Evolutionary conservation across 2,329 filamentous ascomycete species (phyloP), one percentile per base, ranked within the genome.

Genomic region (Emericellopsis atlantica): DNA sequence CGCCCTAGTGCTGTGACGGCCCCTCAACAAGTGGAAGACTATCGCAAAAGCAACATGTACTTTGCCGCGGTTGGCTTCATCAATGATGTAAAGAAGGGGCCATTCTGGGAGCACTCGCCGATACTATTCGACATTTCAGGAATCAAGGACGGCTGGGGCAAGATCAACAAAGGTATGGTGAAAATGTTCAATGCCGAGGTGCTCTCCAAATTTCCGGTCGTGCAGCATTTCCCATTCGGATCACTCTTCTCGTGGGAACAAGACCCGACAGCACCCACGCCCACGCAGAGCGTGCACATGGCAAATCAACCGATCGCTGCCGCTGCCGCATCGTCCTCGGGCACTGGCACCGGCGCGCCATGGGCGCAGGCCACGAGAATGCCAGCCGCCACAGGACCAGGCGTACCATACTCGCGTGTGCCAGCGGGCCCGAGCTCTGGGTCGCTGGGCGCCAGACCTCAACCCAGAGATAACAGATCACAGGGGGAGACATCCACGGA

Each of bases 181-280:
- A 98, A 96, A 63, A 98, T 98, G 92, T 98, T 90, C 65, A 88
- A 93, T 49, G 92, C 86, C 15, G 92, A 98, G 65, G 92, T 98
- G 4, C 69, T 98, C 12, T 86, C 84, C 32, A 98, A 98, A 60
- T 95, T 95, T 55, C 92, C 92, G 3, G 92, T 98, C 3, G 87
- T 98, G n/a, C 92, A 98, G 61, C 92, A 98, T 61, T 96, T 92
- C 49, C 76, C 73, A 3, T 90, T 92, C 49, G 85, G 85, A 22
- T 82, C 79, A 6, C 64, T 92, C n/a, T 87, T 90, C 55, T 76
- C 73, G 32, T 90, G 83, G 81, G 78, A 85, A 2, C 62, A 58
- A 37, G 81, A 88, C 53, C 80, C 80, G 0, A 64, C 74, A 41
- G 79, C 81, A 1, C 49, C 59, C 2, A 49, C 57, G 1, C 69